Conservation (phyloP, 2,329 filamentous ascomycete species). For the Juglanconis juglandina region DNA sequence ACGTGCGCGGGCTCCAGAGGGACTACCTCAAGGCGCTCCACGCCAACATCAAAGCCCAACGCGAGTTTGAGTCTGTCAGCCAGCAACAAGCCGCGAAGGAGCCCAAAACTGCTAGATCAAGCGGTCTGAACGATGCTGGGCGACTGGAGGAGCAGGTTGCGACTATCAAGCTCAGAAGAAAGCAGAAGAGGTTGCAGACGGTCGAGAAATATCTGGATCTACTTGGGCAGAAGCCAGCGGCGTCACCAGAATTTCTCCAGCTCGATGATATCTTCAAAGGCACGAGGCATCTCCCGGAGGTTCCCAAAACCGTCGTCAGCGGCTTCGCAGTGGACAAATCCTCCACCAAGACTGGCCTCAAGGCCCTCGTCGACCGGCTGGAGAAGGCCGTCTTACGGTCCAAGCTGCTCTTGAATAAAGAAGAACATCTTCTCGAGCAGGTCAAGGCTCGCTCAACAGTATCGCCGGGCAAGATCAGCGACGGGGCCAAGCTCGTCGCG, state of each 20-base stretch:
- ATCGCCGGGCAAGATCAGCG: slow-evolving; percentile 33
- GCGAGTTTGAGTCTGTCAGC: slow-evolving; percentile 42
- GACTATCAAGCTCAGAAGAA: slow-evolving; percentile 49
- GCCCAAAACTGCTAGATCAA: slow-evolving; percentile 14
- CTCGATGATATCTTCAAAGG: slow-evolving; percentile 45
- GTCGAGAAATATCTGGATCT: slow-evolving; percentile 50
- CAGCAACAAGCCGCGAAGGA: slow-evolving; percentile 24
- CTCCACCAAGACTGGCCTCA: slow-evolving; percentile 39
- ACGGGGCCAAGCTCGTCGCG: slow-evolving; percentile 46
- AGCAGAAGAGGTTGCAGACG: slow-evolving; percentile 46
- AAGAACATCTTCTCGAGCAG: slow-evolving; percentile 53
- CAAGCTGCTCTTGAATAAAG: slow-evolving; percentile 53
- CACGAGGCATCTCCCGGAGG: slow-evolving; percentile 41
- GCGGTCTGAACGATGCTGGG: slow-evolving; percentile 8
- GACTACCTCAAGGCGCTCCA: slow-evolving; percentile 54
- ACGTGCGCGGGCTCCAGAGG: slow-evolving; percentile 46
- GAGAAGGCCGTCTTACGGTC: slow-evolving; percentile 58
- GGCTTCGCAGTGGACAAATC: slow-evolving; percentile 43
- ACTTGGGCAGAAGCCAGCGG: slow-evolving; percentile 50
- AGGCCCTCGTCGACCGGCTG: slow-evolving; percentile 46
- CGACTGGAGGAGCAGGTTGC: slow-evolving; percentile 49
- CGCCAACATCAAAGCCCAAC: slow-evolving; percentile 49
- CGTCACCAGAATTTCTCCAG: slow-evolving; percentile 47
- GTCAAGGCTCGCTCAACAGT: slow-evolving; percentile 38
- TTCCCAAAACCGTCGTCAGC: slow-evolving; percentile 51